Evolutionary conservation across 2,329 filamentous ascomycete species (phyloP).

Genomic region (Cytospora chrysosperma): DNA sequence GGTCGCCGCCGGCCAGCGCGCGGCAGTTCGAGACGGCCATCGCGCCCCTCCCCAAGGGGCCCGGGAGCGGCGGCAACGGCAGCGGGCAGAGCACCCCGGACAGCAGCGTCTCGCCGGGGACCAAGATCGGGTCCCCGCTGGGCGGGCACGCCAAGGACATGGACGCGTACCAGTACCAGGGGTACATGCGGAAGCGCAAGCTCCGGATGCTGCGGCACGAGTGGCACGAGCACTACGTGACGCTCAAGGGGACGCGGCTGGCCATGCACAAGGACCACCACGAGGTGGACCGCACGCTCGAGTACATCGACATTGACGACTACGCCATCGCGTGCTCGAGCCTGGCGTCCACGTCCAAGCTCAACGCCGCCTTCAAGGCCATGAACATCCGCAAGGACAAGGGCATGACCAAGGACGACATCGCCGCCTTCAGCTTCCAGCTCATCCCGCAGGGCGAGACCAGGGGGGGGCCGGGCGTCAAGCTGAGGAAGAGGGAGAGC

Average conservation of each 20-base stretch:
- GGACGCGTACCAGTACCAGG: slow-evolving; percentile 67
- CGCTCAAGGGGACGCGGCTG: slow-evolving; percentile 71
- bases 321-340: slow-evolving; percentile 85
- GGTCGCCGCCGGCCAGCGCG: slow-evolving; percentile 46
- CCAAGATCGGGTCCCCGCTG: slow-evolving; percentile 30
- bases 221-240: slow-evolving; percentile 91
- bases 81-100: slow-evolving; percentile 27
- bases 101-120: slow-evolving; percentile 32
- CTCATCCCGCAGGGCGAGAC: slow-evolving; percentile 67
- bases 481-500: slow-evolving; percentile 54
- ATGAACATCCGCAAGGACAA: slow-evolving; percentile 62
- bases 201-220: slow-evolving; percentile 86
- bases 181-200: slow-evolving; percentile 93
- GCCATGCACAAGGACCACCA: slow-evolving; percentile 70
- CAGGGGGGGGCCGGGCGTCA: slow-evolving; percentile 47
- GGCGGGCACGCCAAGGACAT: slow-evolving; percentile 33
- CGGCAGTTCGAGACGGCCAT: slow-evolving; percentile 46
- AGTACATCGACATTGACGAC: slow-evolving; percentile 84
- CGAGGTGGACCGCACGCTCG: slow-evolving; percentile 58
- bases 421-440: slow-evolving; percentile 79
- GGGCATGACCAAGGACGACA: slow-evolving; percentile 48
- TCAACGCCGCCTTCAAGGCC: slow-evolving; percentile 83
- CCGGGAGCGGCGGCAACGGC: slow-evolving; percentile 26
- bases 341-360: slow-evolving; percentile 72
- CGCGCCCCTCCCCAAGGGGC: slow-evolving; percentile 34